These are phyloP conservation scores for Alternaria dauci DNA, from an alignment of 2,329 filamentous ascomycete species.

Conservation along the genomic window DNA sequence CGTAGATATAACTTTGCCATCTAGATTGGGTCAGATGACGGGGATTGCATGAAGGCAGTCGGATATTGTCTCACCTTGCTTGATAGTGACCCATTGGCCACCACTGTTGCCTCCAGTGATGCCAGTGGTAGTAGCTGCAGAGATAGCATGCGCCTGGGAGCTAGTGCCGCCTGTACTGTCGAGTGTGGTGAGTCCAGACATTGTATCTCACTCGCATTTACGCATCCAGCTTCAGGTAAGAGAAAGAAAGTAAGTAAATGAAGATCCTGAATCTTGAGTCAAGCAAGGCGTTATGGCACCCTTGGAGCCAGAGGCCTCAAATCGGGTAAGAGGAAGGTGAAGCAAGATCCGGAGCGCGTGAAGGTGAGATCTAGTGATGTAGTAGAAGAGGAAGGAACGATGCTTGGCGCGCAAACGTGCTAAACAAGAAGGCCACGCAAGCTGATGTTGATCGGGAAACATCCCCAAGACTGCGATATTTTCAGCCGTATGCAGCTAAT, in stretches of 20 bases:
- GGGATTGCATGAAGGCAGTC: not conserved
- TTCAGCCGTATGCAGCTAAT: not conserved
- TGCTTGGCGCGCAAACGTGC: not conserved
- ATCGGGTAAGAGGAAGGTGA: too few relatives aligned
- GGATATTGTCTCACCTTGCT: not conserved
- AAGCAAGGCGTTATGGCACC: too few relatives aligned
- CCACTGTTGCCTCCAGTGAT: not conserved
- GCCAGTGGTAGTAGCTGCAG: too few relatives aligned
- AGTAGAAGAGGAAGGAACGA: not conserved
- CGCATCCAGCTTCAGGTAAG: too few relatives aligned
- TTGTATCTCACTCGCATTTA: too few relatives aligned
- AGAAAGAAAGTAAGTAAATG: too few relatives aligned
- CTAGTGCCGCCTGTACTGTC: too few relatives aligned
- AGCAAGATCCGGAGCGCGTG: not conserved
- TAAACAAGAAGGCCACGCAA: not conserved
- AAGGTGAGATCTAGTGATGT: not conserved
- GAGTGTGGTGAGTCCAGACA: too few relatives aligned
- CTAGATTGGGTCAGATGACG: not conserved
- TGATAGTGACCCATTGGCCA: not conserved
- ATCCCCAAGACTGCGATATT: not conserved
- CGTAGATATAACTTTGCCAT: not conserved
- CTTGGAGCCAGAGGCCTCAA: too few relatives aligned
- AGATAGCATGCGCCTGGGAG: too few relatives aligned
- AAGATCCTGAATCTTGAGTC: too few relatives aligned
- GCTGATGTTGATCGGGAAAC: not conserved